phyloP scores from a whole-genome alignment of 2,329 filamentous ascomycete species.

The Aureobasidium sp. region DNA sequence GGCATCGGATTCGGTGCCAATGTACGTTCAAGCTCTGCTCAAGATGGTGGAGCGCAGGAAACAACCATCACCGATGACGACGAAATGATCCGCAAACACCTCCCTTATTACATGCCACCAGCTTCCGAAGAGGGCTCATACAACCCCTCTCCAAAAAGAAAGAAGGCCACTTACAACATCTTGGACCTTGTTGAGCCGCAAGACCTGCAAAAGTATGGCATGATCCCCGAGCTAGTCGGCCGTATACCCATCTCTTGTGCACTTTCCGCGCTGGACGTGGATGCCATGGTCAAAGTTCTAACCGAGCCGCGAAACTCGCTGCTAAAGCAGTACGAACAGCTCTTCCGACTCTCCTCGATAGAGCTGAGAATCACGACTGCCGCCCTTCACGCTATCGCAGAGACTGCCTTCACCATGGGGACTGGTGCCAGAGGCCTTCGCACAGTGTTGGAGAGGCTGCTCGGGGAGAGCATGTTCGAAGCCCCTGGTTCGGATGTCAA shows the following conservation, averaged over 20 bases:
- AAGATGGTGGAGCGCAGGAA: slow-evolving; percentile 45
- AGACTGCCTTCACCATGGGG: slow-evolving; percentile 55
- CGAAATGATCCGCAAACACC: slow-evolving; percentile 37
- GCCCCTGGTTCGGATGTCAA: slow-evolving; percentile 37
- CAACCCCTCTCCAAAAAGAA: slow-evolving; percentile 59
- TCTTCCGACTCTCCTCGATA: slow-evolving; percentile 71
- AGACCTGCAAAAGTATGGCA: slow-evolving; percentile 53
- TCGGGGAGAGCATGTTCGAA: slow-evolving; percentile 40
- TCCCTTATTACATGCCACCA: slow-evolving; percentile 42
- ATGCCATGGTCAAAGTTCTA: slow-evolving; percentile 70
- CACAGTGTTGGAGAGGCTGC: slow-evolving; percentile 39
- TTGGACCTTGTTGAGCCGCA: slow-evolving; percentile 68
- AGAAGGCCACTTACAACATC: slow-evolving; percentile 62
- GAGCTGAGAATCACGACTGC: slow-evolving; percentile 75
- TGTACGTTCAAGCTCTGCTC: slow-evolving; percentile 47
- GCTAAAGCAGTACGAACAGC: slow-evolving; percentile 76
- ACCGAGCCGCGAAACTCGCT: slow-evolving; percentile 88
- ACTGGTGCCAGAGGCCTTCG: slow-evolving; percentile 55
- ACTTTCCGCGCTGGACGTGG: slow-evolving; percentile 62
- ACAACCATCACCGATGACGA: slow-evolving; percentile 53
- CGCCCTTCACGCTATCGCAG: slow-evolving; percentile 72
- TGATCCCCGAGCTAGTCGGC: slow-evolving; percentile 94
- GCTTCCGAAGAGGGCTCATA: slow-evolving; percentile 32
- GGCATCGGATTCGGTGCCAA: slow-evolving; percentile 88
- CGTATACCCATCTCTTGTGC: slow-evolving; percentile 85